phyloP scores from a whole-genome alignment of 305 asterid genomes.

The Plantago rigida region DNA sequence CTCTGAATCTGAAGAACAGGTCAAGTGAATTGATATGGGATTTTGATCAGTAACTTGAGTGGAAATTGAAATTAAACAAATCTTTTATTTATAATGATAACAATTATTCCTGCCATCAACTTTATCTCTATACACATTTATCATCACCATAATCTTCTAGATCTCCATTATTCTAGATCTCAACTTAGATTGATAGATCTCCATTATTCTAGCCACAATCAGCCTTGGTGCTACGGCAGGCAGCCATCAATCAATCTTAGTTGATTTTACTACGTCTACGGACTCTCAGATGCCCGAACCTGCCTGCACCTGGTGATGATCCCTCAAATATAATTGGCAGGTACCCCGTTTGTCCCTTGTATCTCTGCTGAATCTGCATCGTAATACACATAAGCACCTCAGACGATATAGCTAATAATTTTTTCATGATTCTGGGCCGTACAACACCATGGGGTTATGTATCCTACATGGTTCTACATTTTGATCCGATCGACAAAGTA shows the following conservation, averaged over 20 bases:
- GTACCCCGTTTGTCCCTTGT: constrained; percentile 71
- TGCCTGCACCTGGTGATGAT: constrained; percentile 94
- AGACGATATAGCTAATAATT: neutral
- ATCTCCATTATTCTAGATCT: constrained; percentile 1
- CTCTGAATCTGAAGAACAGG: no score
- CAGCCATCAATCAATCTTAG: constrained; percentile 23
- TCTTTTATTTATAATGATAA: no score
- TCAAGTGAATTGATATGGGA: no score
- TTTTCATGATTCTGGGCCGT: neutral
- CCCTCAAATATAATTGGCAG: constrained; percentile 72
- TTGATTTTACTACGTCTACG: constrained; percentile 34
- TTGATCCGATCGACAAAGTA: no score
- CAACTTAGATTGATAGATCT: neutral
- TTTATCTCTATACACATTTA: no score
- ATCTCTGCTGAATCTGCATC: constrained; percentile 72
- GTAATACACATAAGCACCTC: neutral
- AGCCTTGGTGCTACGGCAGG: neutral
- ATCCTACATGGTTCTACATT: no score
- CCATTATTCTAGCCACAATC: neutral
- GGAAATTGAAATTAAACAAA: no score
- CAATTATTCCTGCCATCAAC: no score
- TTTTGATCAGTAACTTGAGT: no score
- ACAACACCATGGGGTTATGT: neutral
- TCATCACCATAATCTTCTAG: no score
- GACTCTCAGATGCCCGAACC: constrained; percentile 71